Base-by-base conservation (phyloP, 257 asterid species). In the Ehretia macrophylla region DNA sequence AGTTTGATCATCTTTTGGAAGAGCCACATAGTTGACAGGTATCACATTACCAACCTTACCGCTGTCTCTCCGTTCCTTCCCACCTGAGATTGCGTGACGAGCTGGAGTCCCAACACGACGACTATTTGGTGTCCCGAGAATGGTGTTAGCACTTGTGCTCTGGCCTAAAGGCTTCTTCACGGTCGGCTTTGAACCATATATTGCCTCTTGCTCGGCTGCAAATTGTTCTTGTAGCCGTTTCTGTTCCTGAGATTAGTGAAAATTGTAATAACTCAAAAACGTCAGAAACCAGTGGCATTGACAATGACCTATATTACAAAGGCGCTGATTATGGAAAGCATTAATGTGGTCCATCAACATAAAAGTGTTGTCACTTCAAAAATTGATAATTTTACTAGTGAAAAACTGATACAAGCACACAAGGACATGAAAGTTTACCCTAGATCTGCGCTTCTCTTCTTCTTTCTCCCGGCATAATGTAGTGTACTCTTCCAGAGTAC, bases 1-100 rank as follows among this genome's bases (percentile, higher is more conserved):
- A 38, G 44, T 52, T 14, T 38, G 74, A 55, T 81, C 90, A n/a
- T 86, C 90, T 64, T 84, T 87, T 0, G 85, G 20, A 50, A 87
- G 85, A 63, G 94, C 90, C 5, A 87, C 94, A 16, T 87, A 84
- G 84, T 87, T 87, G 58, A 80, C 53, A 55, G 90, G 90, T 53
- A 78, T 78, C 16, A 64, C 75, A 55, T 19, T 59, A 32, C 79
- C 84, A 55, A 46, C 73, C 76, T 73, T 76, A 62, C 64, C 72
- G 55, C 79, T 78, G 0, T 81, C 90, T 78, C 93, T 82, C 68
- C 83, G 66, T 32, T 79, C 88, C 42, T 71, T 77, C 14, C 78
- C 83, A 42, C 71, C 65, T 10, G 85, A 71, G 40, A 59, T 47
- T 69, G 76, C 81, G 0, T 64, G 68, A 40, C 76, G 88, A 49